Conservation (phyloP, 208 protist species). For the Crithidia fasciculata region DNA sequence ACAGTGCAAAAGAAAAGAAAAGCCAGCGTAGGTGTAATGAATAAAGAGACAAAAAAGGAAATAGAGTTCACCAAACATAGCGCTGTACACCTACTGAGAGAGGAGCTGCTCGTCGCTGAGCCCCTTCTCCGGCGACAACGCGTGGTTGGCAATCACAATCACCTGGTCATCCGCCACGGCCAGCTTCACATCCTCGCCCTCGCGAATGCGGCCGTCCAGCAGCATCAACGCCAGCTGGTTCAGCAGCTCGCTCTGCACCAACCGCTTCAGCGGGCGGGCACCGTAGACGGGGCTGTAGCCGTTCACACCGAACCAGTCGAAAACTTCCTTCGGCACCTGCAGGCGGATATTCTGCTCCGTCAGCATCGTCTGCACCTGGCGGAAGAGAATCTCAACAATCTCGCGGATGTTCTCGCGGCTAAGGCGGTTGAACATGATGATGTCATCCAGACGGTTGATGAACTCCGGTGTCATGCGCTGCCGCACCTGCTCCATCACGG, state of each 20-base stretch:
- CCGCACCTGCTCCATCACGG: conserved; percentile 91
- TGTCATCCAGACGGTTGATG: conserved; percentile 98
- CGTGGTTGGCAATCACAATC: conserved; percentile 71
- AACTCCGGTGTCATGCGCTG: conserved; percentile 97
- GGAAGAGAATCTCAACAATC: conserved; percentile 94
- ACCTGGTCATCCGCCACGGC: conserved; percentile 50
- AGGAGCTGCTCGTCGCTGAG: conserved; percentile 43
- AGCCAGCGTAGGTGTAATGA: neutral
- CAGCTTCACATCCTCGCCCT: conserved; percentile 73
- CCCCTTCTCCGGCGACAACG: conserved; percentile 33
- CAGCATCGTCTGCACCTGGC: conserved; percentile 76
- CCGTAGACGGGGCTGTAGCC: conserved; percentile 96
- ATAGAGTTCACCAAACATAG: neutral
- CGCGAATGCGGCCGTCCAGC: conserved; percentile 78
- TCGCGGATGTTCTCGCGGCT: conserved; percentile 67
- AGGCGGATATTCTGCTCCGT: conserved; percentile 88
- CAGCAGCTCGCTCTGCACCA: conserved; percentile 93
- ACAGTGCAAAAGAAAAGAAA: too few relatives aligned
- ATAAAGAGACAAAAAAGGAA: neutral
- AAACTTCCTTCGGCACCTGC: conserved; percentile 61
- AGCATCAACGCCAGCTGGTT: conserved; percentile 92
- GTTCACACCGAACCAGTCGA: conserved; percentile 78
- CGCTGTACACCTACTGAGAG: neutral
- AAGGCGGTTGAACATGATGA: conserved; percentile 97
- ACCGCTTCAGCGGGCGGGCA: conserved; percentile 94